Conservation (phyloP, 768 basidiomycete genomes). For the Suillus cothurnatus region DNA sequence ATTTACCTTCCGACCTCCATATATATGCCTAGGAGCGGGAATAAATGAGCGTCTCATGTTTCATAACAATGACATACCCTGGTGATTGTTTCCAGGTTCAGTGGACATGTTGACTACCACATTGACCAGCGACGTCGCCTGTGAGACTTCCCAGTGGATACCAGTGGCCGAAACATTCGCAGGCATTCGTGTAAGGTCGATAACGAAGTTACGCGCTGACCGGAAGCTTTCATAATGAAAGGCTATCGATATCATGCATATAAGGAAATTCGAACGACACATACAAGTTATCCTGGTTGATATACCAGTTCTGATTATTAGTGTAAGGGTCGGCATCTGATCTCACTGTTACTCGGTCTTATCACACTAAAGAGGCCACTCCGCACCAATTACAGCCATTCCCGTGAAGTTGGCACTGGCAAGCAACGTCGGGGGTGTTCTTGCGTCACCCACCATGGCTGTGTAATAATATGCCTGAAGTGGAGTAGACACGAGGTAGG, state of each 20-base stretch:
- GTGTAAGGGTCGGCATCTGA: constrained; percentile 73
- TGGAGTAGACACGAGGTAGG: constrained; percentile 31
- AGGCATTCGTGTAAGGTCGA: constrained; percentile 55
- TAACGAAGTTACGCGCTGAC: constrained; percentile 69
- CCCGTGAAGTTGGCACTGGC: constrained; percentile 34
- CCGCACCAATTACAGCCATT: constrained; percentile 35
- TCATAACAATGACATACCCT: constrained; percentile 43
- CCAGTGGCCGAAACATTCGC: constrained; percentile 55
- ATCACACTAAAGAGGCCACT: too few relatives aligned
- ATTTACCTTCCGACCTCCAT: constrained; percentile 46
- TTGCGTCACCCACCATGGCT: constrained; percentile 37
- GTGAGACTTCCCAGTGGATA: constrained; percentile 80
- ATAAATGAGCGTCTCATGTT: constrained; percentile 6
- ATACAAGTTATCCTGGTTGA: constrained; percentile 68
- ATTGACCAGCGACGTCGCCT: constrained; percentile 72
- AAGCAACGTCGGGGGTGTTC: constrained; percentile 33
- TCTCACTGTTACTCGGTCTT: neutral
- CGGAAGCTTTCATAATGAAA: constrained; percentile 47
- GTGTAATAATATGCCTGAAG: constrained; percentile 35
- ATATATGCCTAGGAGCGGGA: constrained; percentile 36
- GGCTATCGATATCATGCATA: neutral
- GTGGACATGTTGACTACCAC: constrained; percentile 69
- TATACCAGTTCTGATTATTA: constrained; percentile 54
- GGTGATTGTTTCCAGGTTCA: constrained; percentile 57
- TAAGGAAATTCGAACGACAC: constrained; percentile 16